Percentiles rank a stretch among this genome's conserved stretches.
Conservation (phyloP, 768 basidiomycete species). For the Boletus rubropictus region DNA sequence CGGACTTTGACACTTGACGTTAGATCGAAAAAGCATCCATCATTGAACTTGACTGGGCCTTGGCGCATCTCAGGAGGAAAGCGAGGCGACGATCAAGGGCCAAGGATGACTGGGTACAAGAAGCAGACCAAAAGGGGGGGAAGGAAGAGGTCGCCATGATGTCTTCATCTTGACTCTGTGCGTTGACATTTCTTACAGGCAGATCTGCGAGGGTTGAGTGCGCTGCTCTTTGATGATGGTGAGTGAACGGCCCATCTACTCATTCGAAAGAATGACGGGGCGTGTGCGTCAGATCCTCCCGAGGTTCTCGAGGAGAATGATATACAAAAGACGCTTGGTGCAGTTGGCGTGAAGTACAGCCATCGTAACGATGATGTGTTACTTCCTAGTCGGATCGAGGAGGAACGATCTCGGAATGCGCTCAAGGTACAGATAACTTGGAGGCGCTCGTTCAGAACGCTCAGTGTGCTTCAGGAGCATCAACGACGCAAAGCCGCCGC, state of each 20-base stretch:
- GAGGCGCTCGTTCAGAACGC: neutral
- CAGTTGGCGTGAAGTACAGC: conserved; percentile 63
- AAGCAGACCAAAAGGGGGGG: conserved; percentile 41
- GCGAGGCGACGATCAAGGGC: conserved; percentile 30
- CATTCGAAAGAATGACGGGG: neutral
- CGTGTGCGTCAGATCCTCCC: conserved; percentile 33
- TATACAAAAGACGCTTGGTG: conserved; percentile 52
- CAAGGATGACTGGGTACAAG: conserved; percentile 40
- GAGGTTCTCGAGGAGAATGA: conserved; percentile 39
- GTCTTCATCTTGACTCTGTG: neutral
- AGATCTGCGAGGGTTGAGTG: conserved; percentile 54
- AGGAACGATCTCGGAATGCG: conserved; percentile 51
- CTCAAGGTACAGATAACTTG: conserved; percentile 37
- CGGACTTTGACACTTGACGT: neutral
- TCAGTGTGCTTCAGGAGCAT: conserved; percentile 21
- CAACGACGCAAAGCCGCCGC: conserved; percentile 21
- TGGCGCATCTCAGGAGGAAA: conserved; percentile 55
- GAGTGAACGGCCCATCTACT: conserved; percentile 7
- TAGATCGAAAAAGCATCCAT: conserved; percentile 77
- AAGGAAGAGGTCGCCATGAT: conserved; percentile 26
- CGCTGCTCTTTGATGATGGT: conserved; percentile 71
- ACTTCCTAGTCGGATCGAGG: conserved; percentile 61
- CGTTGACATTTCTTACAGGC: conserved; percentile 31
- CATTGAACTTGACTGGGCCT: conserved; percentile 74
- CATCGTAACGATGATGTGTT: conserved; percentile 73